Conservation (phyloP, 306 rosid genomes). For the Sophora flavescens region DNA sequence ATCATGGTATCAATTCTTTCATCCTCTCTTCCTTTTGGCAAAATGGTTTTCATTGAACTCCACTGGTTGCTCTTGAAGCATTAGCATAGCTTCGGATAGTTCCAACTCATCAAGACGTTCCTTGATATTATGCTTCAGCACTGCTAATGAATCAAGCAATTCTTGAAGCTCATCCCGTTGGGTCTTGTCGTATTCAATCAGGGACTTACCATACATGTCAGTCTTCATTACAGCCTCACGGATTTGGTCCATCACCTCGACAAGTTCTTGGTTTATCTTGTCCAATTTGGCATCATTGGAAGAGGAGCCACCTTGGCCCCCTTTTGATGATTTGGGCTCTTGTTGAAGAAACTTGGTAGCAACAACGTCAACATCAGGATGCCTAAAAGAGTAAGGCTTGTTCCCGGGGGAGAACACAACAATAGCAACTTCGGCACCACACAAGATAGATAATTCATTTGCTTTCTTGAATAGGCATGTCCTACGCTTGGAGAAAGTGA, state of each 20-base stretch:
- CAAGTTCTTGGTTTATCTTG: slow-evolving; percentile 44
- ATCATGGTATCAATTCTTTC: background rate
- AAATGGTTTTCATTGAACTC: background rate
- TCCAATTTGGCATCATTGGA: slow-evolving; percentile 41
- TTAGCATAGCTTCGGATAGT: background rate
- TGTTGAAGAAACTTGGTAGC: slow-evolving; percentile 42
- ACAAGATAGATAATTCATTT: slow-evolving; percentile 63
- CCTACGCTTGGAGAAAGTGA: slow-evolving; percentile 73
- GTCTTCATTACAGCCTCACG: slow-evolving; percentile 47
- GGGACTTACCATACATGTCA: slow-evolving; percentile 31
- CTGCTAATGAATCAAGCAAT: slow-evolving; percentile 36
- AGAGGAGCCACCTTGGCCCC: slow-evolving; percentile 18
- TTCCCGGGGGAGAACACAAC: slow-evolving; percentile 64
- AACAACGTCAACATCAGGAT: slow-evolving; percentile 54
- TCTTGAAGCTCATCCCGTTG: background rate
- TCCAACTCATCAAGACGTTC: background rate
- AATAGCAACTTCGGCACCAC: slow-evolving; percentile 61
- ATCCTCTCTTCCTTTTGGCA: background rate
- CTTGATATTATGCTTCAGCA: background rate
- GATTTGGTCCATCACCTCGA: slow-evolving; percentile 37
- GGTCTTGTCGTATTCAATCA: slow-evolving; percentile 40
- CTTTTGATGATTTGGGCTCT: slow-evolving; percentile 8
- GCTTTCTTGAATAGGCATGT: slow-evolving; percentile 72
- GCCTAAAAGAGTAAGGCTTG: slow-evolving; percentile 71
- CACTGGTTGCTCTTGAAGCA: background rate